These are phyloP conservation scores for Volutella citrinella DNA, from an alignment of 2,329 filamentous ascomycete genomes.

Conservation along the genomic window DNA sequence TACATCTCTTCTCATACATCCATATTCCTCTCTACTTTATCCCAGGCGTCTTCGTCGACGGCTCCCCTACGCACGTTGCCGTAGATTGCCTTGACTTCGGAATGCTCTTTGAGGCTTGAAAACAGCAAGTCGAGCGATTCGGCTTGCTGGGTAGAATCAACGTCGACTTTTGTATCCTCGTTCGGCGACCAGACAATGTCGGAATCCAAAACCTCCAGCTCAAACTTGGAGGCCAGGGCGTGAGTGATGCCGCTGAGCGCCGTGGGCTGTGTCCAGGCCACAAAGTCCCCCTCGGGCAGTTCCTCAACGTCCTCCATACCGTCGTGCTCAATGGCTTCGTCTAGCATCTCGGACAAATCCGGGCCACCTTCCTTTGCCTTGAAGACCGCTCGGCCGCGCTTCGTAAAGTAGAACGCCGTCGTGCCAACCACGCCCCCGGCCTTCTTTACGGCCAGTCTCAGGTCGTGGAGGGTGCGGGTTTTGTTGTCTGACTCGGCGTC, in stretches of 20 bases:
- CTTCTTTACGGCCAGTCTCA: slow-evolving; percentile 70
- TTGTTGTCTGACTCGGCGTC: slow-evolving; percentile 86
- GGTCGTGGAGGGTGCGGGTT: slow-evolving; percentile 67
- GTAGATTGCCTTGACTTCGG: slow-evolving; percentile 76
- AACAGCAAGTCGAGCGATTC: slow-evolving; percentile 59
- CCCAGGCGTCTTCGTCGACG: slow-evolving; percentile 53
- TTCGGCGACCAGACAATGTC: slow-evolving; percentile 87
- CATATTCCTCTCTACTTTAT: slow-evolving; percentile 49
- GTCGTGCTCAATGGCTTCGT: slow-evolving; percentile 74
- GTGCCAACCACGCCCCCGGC: slow-evolving; percentile 67
- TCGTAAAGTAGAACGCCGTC: slow-evolving; percentile 81
- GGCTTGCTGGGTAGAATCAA: slow-evolving; percentile 56
- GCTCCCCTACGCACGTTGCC: slow-evolving; percentile 60
- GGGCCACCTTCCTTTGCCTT: slow-evolving; percentile 46
- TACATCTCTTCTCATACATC: slow-evolving; percentile 43
- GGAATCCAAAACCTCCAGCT: slow-evolving; percentile 65
- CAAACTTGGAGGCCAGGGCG: slow-evolving; percentile 59
- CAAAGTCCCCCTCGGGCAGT: slow-evolving; percentile 65
- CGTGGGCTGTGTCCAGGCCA: slow-evolving; percentile 49
- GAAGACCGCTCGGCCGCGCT: slow-evolving; percentile 72
- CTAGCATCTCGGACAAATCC: slow-evolving; percentile 71
- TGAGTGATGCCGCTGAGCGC: slow-evolving; percentile 31
- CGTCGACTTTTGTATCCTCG: slow-evolving; percentile 67
- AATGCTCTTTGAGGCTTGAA: slow-evolving; percentile 60
- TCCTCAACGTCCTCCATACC: slow-evolving; percentile 72